phyloP scores from a whole-genome alignment of 2,329 filamentous ascomycete species.

The Endoconidiophora laricicola region DNA sequence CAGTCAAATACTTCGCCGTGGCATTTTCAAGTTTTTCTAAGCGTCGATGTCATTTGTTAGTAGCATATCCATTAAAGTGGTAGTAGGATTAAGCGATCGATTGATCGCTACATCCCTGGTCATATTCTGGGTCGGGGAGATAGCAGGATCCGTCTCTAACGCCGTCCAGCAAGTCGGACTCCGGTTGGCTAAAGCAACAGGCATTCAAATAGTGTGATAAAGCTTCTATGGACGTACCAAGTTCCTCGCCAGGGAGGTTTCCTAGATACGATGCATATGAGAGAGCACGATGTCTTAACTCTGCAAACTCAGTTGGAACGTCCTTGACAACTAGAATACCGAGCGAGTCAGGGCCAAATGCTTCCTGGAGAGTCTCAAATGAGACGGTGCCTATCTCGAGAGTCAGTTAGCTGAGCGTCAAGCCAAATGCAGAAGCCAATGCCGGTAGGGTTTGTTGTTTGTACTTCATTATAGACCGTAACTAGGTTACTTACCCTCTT shows the following conservation, averaged over 20 bases:
- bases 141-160: neutral
- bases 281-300: conserved; percentile 57
- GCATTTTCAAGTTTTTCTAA: conserved; percentile 40
- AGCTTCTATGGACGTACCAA: conserved; percentile 35
- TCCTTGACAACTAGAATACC: conserved; percentile 90
- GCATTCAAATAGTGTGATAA: neutral
- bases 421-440: neutral
- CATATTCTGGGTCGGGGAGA: neutral
- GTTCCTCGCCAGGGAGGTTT: conserved; percentile 52
- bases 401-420: neutral
- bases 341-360: conserved; percentile 79
- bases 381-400: conserved; percentile 42
- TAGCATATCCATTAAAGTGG: neutral
- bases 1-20: conserved; percentile 46
- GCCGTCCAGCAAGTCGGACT: conserved; percentile 1
- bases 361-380: conserved; percentile 52
- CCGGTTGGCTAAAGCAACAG: neutral
- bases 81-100: neutral
- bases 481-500: conserved; percentile 30
- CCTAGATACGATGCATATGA: conserved; percentile 83
- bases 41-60: neutral
- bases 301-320: conserved; percentile 53
- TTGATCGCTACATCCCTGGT: too few species aligned
- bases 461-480: too few species aligned
- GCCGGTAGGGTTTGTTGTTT: too few species aligned